Evolutionary conservation across 78 protist species (phyloP), one percentile per base, ranked within the genome.

Genomic region (Guillardia theta): DNA sequence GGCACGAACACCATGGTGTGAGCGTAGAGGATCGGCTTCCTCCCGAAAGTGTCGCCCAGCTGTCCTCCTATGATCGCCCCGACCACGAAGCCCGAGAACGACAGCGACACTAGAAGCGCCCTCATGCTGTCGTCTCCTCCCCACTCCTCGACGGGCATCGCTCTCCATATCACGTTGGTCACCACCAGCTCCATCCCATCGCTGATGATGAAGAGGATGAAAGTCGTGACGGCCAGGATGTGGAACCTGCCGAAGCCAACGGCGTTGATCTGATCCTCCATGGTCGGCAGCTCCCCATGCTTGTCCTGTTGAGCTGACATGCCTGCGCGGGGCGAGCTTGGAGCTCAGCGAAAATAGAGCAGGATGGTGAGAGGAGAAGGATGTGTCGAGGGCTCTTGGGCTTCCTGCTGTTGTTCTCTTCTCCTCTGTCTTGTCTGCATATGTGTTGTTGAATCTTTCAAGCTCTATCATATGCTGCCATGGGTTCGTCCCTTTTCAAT

Each of bases 221-320:
- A 43, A 0, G 90, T 8, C 30, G 3, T 0, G 41, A 78, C 0
- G 24, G 39, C 48, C 24, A 43, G 19, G 44, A 18, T 44, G 10
- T 78, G 45, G 48, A n/a, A 78, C 21, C 43, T 78, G 90, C 90
- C 90, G 18, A 78, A 43, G 46, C 83, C 83, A 43, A 70, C 83
- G 46, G 45, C 41, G 27, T 70, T 43, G 6, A 70, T 70, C 41
- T 70, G 83, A 24, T 70, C 83, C 45, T 22, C 83, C 5, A 70
- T 58, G 1, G 70, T n/a, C n/a, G n/a, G n/a, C n/a, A n/a, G n/a
- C n/a, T n/a, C n/a, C n/a, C n/a, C n/a, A n/a, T n/a, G n/a, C n/a
- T n/a, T n/a, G n/a, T n/a, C n/a, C n/a, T n/a, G n/a, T n/a, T n/a
- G n/a, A n/a, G n/a, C n/a, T n/a, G n/a, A n/a, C n/a, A n/a, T n/a